phyloP scores from a whole-genome alignment of 768 basidiomycete species.

The Lactarius indigo region DNA sequence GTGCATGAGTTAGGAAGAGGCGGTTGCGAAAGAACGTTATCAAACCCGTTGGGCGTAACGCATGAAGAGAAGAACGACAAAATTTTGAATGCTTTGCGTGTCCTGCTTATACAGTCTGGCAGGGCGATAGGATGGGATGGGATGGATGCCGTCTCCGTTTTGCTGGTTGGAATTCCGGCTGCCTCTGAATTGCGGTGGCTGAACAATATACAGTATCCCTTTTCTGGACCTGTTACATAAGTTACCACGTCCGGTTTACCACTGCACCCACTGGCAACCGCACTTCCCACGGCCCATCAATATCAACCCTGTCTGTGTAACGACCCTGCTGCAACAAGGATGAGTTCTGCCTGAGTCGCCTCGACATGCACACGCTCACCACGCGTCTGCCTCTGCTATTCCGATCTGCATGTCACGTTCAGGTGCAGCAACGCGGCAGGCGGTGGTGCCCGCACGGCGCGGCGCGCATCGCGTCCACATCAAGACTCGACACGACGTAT shows the following conservation, averaged over 20 bases:
- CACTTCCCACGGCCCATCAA: too few relatives aligned
- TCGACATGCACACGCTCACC: too few relatives aligned
- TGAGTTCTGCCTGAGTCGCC: too few relatives aligned
- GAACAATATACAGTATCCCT: constrained; percentile 6
- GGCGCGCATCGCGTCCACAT: constrained; percentile 69
- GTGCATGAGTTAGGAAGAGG: too few relatives aligned
- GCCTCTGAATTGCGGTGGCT: constrained; percentile 14
- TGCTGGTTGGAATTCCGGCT: constrained; percentile 17
- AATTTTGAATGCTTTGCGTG: too few relatives aligned
- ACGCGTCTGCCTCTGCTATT: too few relatives aligned
- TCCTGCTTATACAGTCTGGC: constrained; percentile 4
- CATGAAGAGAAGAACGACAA: too few relatives aligned
- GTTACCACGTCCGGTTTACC: neutral
- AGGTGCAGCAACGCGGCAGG: constrained; percentile 36
- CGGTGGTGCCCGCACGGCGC: neutral
- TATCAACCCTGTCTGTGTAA: too few relatives aligned
- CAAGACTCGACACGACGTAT: constrained; percentile 56
- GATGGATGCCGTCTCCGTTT: constrained; percentile 13
- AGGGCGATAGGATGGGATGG: constrained; percentile 12
- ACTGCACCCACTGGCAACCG: neutral
- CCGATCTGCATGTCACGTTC: constrained; percentile 67
- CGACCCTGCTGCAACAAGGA: too few relatives aligned
- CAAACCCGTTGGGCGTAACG: too few relatives aligned
- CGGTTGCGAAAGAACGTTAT: too few relatives aligned
- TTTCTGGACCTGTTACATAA: neutral